These are phyloP conservation scores for Spergularia azorica DNA, from an alignment of 179 eudicot genomes.

Conservation along the genomic window DNA sequence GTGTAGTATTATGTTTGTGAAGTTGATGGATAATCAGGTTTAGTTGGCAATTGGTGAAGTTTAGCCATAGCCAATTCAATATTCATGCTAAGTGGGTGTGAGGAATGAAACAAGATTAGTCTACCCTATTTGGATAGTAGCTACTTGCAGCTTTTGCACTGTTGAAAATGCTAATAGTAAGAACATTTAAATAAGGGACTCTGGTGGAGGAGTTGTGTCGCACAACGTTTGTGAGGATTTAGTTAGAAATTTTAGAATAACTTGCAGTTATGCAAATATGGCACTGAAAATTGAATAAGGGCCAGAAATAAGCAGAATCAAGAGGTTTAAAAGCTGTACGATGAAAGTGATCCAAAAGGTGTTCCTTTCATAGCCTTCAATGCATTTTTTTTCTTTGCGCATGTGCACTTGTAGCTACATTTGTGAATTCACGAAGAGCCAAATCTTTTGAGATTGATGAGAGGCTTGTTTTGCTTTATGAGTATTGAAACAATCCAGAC, in stretches of 20 bases:
- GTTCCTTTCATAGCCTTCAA: not conserved
- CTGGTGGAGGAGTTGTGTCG: not conserved
- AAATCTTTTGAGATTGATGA: constrained; percentile 4
- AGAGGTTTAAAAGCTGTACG: too few relatives aligned
- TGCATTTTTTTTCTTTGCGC: not conserved
- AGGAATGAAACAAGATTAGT: too few relatives aligned
- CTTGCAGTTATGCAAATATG: too few relatives aligned
- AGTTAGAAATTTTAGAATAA: not conserved
- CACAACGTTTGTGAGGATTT: not conserved
- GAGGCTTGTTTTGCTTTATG: constrained; percentile 24
- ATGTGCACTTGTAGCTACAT: not conserved
- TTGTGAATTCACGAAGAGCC: not conserved
- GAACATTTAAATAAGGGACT: not conserved
- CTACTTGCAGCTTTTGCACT: not conserved
- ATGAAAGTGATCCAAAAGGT: too few relatives aligned
- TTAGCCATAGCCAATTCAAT: too few relatives aligned
- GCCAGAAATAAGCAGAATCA: too few relatives aligned
- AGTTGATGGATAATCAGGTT: too few relatives aligned
- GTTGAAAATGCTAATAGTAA: not conserved
- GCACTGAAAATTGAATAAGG: too few relatives aligned
- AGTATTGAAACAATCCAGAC: constrained; percentile 2
- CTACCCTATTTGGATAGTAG: not conserved
- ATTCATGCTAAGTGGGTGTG: too few relatives aligned
- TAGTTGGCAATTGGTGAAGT: too few relatives aligned
- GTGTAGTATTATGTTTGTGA: too few relatives aligned